Percentiles rank a stretch among this genome's conserved stretches.
Conservation (phyloP, 2,329 filamentous ascomycete species). For the Ophiostoma sp. region DNA sequence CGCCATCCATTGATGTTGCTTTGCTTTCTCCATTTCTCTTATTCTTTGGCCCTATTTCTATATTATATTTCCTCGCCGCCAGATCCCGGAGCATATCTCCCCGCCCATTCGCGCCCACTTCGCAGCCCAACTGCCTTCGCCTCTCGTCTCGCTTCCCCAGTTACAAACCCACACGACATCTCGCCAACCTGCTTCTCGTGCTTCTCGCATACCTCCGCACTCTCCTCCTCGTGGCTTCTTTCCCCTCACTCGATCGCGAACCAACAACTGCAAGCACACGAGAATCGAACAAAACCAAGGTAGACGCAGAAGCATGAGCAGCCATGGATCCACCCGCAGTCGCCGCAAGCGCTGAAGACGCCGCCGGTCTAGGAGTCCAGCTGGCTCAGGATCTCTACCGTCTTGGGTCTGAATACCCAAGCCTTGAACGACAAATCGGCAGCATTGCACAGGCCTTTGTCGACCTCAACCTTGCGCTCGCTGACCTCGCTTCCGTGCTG, state of each 20-base stretch:
- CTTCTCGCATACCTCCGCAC: background rate
- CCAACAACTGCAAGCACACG: background rate
- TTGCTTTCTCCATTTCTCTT: background rate
- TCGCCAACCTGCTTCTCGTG: slow-evolving; percentile 6
- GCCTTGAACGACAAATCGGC: slow-evolving; percentile 24
- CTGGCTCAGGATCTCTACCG: slow-evolving; percentile 25
- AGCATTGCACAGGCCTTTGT: slow-evolving; percentile 26
- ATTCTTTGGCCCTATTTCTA: background rate
- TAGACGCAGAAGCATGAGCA: slow-evolving; percentile 19
- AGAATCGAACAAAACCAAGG: background rate
- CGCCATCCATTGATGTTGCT: background rate
- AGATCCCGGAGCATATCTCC: background rate
- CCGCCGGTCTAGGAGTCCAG: slow-evolving; percentile 24
- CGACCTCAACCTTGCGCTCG: slow-evolving; percentile 24
- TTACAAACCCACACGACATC: slow-evolving; percentile 11
- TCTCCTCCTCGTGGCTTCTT: background rate
- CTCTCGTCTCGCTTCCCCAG: slow-evolving; percentile 2
- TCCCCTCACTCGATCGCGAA: slow-evolving; percentile 6
- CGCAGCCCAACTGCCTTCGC: background rate
- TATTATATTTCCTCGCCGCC: slow-evolving; percentile 4
- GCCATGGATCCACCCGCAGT: slow-evolving; percentile 22
- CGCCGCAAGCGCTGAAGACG: slow-evolving; percentile 22
- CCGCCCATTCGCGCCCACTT: slow-evolving; percentile 4
- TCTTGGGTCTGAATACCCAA: slow-evolving; percentile 22
- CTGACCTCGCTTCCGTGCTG: slow-evolving; percentile 22